Base-by-base conservation (phyloP, 2,329 filamentous ascomycete species). In the Cladosporium sphaerospermum region DNA sequence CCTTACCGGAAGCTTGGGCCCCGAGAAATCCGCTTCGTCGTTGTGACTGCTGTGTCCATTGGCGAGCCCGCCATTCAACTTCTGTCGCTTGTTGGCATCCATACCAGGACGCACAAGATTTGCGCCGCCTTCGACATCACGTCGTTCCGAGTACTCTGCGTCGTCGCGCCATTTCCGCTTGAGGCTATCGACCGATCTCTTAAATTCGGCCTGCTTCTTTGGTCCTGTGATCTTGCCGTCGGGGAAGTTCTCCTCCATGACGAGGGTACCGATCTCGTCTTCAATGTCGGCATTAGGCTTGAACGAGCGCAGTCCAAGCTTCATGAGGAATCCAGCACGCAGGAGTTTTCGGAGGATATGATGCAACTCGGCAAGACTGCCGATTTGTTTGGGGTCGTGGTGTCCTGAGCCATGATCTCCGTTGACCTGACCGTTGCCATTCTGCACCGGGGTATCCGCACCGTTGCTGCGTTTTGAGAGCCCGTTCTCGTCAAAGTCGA, bases 141-240 rank as follows among this genome's bases (percentile, higher is more conserved):
- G 58, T 37, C 57, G 48, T 23, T 65, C 62, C 28, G 62, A 61
- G 47, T 62, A 67, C 7, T 69, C 62, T 55, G 71, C 69, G 8
- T 69, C 68, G 54, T 75, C 71, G 65, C 71, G 64, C 71, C 73
- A 67, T 57, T 65, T 80, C 72, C 64, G 81, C 74, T 66, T 80
- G 68, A 84, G 75, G 36, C 75, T 74, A 46, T 77, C 72, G 32
- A 87, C 76, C 50, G 76, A 76, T n/a, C 71, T 69, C 39, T 81
- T 77, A 40, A 84, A 78, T 33, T 85, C 81, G 1, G 77, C 75
- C 57, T 85, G 86, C 57, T 84, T 80, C 67, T 88, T 91, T 2
- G 76, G 75, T 28, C 83, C 83, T 45, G 79, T 82, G 10, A 81
- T 70, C 46, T 69, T 70, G 33, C 76, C 75, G 41, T 75, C 74